Percentiles rank a stretch among this genome's conserved stretches.
These are phyloP conservation scores for Blastocystis sp. DNA, from an alignment of 352 stramenopile species.

Conservation along the genomic window DNA sequence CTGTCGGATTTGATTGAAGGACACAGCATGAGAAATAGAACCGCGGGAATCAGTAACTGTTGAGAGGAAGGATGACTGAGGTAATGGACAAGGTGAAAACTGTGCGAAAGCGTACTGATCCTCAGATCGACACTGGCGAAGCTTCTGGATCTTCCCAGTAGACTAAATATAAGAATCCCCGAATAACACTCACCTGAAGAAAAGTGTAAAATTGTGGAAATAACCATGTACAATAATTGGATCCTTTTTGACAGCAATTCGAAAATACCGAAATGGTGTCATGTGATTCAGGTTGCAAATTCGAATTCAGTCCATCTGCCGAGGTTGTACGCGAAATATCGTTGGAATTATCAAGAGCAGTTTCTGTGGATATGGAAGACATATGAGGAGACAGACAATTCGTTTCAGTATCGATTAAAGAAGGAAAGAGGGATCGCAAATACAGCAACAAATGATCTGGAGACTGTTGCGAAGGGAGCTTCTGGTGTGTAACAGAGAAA, in stretches of 20 bases:
- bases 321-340: neutral
- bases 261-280: neutral
- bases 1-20: neutral
- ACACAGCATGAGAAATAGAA: neutral
- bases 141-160: neutral
- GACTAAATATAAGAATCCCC: neutral
- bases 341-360: neutral
- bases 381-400: neutral
- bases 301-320: neutral
- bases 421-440: neutral
- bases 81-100: neutral
- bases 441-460: neutral
- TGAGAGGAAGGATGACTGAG: neutral
- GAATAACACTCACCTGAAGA: neutral
- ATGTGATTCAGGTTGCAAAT: neutral
- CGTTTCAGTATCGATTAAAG: neutral
- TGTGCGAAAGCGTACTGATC: neutral
- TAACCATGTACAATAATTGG: neutral
- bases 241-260: neutral
- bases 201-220: conserved; percentile 32
- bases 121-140: neutral
- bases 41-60: neutral
- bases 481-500: neutral
- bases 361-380: conserved; percentile 23
- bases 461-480: neutral